Conservation (phyloP, 805 yeast genomes). For the Pichia pseudocactophila region DNA sequence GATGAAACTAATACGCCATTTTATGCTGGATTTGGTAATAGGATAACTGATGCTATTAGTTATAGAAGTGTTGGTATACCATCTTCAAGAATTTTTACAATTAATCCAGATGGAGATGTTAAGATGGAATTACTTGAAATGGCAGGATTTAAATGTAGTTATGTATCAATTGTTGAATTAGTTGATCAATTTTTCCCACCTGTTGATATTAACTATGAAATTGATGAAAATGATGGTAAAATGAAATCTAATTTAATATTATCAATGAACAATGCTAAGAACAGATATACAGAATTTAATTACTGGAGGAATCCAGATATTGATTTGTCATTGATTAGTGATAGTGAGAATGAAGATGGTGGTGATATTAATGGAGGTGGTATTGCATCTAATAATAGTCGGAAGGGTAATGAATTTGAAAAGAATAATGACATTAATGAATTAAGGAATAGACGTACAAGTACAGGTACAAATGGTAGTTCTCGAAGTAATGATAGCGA, state of each 20-base stretch:
- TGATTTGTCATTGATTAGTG: conserved; percentile 34
- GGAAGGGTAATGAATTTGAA: background rate
- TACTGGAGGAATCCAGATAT: conserved; percentile 84
- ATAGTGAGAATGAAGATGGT: conserved; percentile 43
- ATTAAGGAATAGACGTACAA: background rate
- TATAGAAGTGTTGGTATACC: conserved; percentile 93
- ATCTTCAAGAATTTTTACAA: conserved; percentile 87
- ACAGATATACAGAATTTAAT: conserved; percentile 75
- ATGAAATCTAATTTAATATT: background rate
- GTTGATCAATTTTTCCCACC: conserved; percentile 98
- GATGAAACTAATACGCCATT: conserved; percentile 52
- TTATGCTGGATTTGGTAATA: conserved; percentile 95
- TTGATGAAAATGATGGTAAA: conserved; percentile 2
- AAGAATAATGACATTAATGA: background rate
- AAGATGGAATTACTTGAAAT: conserved; percentile 92
- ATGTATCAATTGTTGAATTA: conserved; percentile 81
- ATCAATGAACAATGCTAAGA: conserved; percentile 32
- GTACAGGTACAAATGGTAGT: background rate
- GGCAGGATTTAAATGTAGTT: conserved; percentile 85
- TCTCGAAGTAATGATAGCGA: background rate
- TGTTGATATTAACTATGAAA: conserved; percentile 26
- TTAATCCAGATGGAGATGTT: conserved; percentile 93
- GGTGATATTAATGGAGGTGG: conserved; percentile 13
- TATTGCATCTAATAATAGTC: background rate
- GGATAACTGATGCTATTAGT: conserved; percentile 93